Percentiles rank a stretch among this genome's conserved stretches.
Conservation (phyloP, 768 basidiomycete species). For the Mycena maculata region DNA sequence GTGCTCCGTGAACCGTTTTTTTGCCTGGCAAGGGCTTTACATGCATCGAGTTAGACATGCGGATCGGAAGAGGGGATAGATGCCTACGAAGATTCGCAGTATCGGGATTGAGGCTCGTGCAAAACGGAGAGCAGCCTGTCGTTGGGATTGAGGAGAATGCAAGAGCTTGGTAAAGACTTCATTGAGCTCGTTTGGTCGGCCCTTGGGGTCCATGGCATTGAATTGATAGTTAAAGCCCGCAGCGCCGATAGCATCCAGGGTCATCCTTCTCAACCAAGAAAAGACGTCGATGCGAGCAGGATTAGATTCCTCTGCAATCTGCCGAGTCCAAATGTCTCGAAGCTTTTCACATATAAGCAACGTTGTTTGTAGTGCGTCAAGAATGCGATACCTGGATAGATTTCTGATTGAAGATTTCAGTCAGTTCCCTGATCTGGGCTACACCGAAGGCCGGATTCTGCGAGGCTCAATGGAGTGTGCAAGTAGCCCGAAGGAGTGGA, state of each 20-base stretch:
- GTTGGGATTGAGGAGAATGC: slow-evolving; percentile 21
- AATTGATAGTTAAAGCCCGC: slow-evolving; percentile 40
- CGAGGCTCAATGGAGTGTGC: not conserved
- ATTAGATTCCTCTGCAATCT: not conserved
- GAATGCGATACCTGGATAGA: slow-evolving; percentile 38
- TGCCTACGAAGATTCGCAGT: not conserved
- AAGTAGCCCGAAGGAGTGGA: not conserved
- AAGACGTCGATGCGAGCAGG: slow-evolving; percentile 41
- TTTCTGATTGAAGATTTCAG: slow-evolving; percentile 50
- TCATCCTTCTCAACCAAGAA: slow-evolving; percentile 45
- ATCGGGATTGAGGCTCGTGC: not conserved
- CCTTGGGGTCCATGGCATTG: not conserved
- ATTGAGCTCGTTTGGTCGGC: slow-evolving; percentile 25
- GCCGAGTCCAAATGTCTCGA: not conserved
- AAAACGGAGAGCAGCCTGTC: not conserved
- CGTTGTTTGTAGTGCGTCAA: not conserved
- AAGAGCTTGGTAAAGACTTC: slow-evolving; percentile 33
- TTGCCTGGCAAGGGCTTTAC: not conserved
- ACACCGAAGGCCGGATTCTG: not conserved
- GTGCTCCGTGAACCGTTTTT: not conserved
- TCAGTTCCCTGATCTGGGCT: slow-evolving; percentile 36
- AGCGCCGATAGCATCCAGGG: slow-evolving; percentile 53
- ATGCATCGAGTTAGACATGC: not conserved
- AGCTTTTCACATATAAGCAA: not conserved
- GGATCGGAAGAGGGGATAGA: not conserved